Evolutionary conservation across 2,329 filamentous ascomycete species (phyloP), one percentile per base, ranked within the genome.

Genomic region (Fusarium staphyleae): DNA sequence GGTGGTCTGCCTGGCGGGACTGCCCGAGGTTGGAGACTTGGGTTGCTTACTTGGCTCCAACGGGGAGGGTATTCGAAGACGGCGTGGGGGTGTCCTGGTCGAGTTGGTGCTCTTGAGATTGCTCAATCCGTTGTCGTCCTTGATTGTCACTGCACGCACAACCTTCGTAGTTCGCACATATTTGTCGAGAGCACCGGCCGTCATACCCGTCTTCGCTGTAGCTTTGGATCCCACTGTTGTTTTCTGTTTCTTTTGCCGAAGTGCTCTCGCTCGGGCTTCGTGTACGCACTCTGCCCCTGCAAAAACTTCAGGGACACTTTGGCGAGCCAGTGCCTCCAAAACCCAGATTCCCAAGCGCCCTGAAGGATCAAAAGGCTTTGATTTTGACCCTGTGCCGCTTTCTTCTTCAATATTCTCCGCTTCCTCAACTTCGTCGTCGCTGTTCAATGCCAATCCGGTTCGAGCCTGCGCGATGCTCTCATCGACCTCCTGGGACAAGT

Each of bases 401-500:
- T 22, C 8, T 11, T 29, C 49, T 14, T 66, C 63, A 2, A 56
- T 62, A 8, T 63, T 61, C 10, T 71, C 43, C 67, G 77, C 43
- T 64, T 74, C 79, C 0, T 79, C 79, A 12, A 84, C 75, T 9
- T 90, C 87, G 30, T 90, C 86, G 46, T 91, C 87, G 53, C 83
- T 85, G 58, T 85, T 84, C n/a, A 86, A 76, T 2, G 84, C 84
- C 12, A 87, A 70, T 0, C 83, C 83, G 39, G 77, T 77, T 22
- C 84, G 78, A 1, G 77, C 80, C 58, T 74, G 80, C 1, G 70
- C 58, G 3, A 82, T 78, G 1, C 78, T 77, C 53, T 85, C 85
- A 13, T 90, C 87, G 24, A 85, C 82, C 69, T 97, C 93, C 0
- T 81, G 78, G 10, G 85, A 82, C 18, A 97, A 75, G 66, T 96